Evolutionary conservation across 164 flowering plant genomes (phyloP).

Genomic region (Cinnamomum micranthum): DNA sequence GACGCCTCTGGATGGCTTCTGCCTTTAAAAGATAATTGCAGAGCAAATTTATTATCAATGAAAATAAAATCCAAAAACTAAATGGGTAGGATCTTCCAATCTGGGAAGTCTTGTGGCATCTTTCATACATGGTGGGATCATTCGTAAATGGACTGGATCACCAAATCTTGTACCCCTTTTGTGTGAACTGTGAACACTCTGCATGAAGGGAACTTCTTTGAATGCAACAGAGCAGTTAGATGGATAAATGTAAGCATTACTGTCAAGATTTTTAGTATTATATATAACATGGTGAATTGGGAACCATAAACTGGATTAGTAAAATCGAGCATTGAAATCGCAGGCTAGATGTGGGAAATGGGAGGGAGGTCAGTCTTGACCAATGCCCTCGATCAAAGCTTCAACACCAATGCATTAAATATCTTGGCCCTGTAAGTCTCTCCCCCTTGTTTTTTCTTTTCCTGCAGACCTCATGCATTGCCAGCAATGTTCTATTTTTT

Average conservation of each 20-base stretch:
- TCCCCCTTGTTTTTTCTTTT: neutral
- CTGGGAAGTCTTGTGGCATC: neutral
- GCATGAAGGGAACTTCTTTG: neutral
- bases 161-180: neutral
- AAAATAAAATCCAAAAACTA: too few relatives aligned
- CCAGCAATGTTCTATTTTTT: too few relatives aligned
- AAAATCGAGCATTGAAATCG: constrained; percentile 5
- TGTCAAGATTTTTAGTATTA: too few relatives aligned
- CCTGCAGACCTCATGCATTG: neutral
- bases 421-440: constrained; percentile 80
- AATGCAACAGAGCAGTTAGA: neutral
- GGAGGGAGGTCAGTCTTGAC: constrained; percentile 70
- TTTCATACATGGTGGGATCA: neutral
- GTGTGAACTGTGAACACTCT: neutral
- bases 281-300: too few relatives aligned
- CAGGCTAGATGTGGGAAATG: constrained; percentile 93
- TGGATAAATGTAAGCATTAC: neutral
- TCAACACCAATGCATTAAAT: constrained; percentile 89
- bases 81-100: too few relatives aligned
- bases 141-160: neutral
- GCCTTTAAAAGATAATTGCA: too few relatives aligned
- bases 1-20: too few relatives aligned
- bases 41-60: too few relatives aligned
- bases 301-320: neutral
- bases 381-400: constrained; percentile 70